Evolutionary conservation across 1,284 basidiomycete genomes (phyloP).

Genomic region (Phylloboletellus chloephorus): DNA sequence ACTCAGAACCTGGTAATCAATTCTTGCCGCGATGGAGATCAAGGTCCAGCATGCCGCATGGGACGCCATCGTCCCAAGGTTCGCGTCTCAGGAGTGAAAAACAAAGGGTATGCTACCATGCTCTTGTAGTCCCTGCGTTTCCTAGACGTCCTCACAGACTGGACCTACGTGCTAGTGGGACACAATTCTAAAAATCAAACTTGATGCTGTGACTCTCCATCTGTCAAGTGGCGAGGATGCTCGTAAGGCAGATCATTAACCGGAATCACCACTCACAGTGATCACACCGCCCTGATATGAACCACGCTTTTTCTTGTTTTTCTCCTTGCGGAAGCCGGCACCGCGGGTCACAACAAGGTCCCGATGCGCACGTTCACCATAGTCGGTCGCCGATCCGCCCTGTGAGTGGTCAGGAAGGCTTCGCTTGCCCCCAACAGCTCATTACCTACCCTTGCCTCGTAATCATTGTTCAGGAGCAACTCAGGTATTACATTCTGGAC

Average conservation of each 20-base stretch:
- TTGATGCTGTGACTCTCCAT: conserved; percentile 83
- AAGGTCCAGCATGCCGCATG: too few species aligned
- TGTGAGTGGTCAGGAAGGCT: background rate
- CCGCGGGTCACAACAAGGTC: conserved; percentile 94
- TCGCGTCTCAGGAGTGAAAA: too few species aligned
- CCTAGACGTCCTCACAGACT: too few species aligned
- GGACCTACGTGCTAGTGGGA: background rate
- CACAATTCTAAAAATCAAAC: conserved; percentile 46
- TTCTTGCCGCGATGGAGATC: too few species aligned
- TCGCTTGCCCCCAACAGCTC: conserved; percentile 2
- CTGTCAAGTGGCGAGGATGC: conserved; percentile 36
- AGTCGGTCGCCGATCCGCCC: conserved; percentile 63
- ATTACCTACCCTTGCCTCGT: conserved; percentile 68
- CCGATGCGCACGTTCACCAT: conserved; percentile 78
- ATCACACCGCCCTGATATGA: conserved; percentile 91
- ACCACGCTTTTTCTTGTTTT: conserved; percentile 98
- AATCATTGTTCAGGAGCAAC: conserved; percentile 75
- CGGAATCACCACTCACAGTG: conserved; percentile 51
- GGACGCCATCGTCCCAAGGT: too few species aligned
- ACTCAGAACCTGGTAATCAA: too few species aligned
- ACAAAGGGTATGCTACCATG: too few species aligned
- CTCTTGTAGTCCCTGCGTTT: too few species aligned
- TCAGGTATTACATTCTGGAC: conserved; percentile 58
- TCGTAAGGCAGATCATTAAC: conserved; percentile 3
- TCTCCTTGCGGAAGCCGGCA: conserved; percentile 95